These are phyloP conservation scores for Alternaria brassicae DNA, from an alignment of 2,329 filamentous ascomycete genomes.

Conservation along the genomic window DNA sequence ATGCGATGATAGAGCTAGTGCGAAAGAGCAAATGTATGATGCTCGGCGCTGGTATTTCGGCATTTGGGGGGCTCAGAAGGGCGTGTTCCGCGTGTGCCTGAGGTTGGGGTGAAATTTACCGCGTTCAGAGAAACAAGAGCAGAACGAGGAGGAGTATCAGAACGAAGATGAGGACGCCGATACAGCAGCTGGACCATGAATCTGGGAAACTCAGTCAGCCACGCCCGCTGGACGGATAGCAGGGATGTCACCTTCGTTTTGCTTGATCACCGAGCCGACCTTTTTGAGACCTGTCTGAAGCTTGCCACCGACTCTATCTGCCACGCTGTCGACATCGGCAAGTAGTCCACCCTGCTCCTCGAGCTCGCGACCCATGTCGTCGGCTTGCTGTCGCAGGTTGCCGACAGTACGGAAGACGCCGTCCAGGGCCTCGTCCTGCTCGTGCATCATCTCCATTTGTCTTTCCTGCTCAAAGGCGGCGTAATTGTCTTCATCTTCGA, in stretches of 20 bases:
- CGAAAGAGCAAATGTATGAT: slow-evolving; percentile 19
- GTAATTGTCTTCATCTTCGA: slow-evolving; percentile 68
- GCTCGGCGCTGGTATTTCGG: not conserved
- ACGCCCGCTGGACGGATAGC: not conserved
- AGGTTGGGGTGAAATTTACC: not conserved
- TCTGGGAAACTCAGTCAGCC: slow-evolving; percentile 52
- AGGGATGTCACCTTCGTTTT: slow-evolving; percentile 77
- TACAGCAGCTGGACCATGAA: slow-evolving; percentile 85
- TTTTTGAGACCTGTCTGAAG: slow-evolving; percentile 86
- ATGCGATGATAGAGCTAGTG: slow-evolving; percentile 19
- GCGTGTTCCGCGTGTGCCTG: not conserved
- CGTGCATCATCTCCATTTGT: slow-evolving; percentile 88
- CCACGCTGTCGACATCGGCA: slow-evolving; percentile 81
- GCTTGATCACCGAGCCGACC: slow-evolving; percentile 81
- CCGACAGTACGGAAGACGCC: slow-evolving; percentile 93
- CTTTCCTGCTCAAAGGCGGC: slow-evolving; percentile 88
- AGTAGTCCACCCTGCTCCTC: slow-evolving; percentile 94
- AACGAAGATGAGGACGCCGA: slow-evolving; percentile 84
- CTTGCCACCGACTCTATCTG: slow-evolving; percentile 85
- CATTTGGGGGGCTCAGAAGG: not conserved
- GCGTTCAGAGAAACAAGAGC: slow-evolving; percentile 67
- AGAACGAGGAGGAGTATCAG: slow-evolving; percentile 86
- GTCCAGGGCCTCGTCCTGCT: slow-evolving; percentile 93
- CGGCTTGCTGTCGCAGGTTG: slow-evolving; percentile 85
- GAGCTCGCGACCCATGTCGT: slow-evolving; percentile 94